Evolutionary conservation across 1,284 basidiomycete species (phyloP).

Genomic region (Ganoderma lingzhi): DNA sequence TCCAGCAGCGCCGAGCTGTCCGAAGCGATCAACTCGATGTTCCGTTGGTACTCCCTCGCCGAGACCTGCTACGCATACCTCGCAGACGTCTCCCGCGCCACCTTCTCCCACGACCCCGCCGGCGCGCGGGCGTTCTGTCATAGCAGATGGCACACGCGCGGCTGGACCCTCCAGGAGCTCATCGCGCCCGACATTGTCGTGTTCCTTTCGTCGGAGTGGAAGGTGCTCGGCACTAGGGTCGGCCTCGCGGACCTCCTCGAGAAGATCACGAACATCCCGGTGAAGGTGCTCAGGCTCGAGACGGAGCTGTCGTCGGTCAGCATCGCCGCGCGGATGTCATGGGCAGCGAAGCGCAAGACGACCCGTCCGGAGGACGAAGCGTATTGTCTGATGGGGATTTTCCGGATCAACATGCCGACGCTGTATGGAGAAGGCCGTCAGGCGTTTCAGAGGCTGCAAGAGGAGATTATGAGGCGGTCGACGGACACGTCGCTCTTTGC

Average conservation of each 20-base stretch:
- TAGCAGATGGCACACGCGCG: conserved; percentile 13
- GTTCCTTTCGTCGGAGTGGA: conserved; percentile 8
- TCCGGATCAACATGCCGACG: conserved; percentile 25
- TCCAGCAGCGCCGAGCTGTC: conserved; percentile 28
- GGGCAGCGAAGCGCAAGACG: conserved; percentile 24
- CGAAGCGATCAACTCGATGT: conserved; percentile 28
- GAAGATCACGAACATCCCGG: conserved; percentile 15
- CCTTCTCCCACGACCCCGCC: not conserved
- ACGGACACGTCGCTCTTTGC: conserved; percentile 25
- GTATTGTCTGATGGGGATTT: conserved; percentile 29
- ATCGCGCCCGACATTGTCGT: conserved; percentile 9
- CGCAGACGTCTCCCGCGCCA: conserved; percentile 14
- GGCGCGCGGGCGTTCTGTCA: not conserved
- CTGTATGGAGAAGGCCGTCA: conserved; percentile 25
- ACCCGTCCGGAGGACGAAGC: conserved; percentile 27
- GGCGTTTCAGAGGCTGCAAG: conserved; percentile 26
- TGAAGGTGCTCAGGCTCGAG: conserved; percentile 15
- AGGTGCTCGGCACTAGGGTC: conserved; percentile 16
- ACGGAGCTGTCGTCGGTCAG: conserved; percentile 16
- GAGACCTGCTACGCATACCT: conserved; percentile 25
- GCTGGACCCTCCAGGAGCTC: conserved; percentile 18
- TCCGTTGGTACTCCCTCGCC: conserved; percentile 16
- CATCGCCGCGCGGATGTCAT: conserved; percentile 28
- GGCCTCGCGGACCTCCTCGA: conserved; percentile 17
- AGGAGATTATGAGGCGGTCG: conserved; percentile 26